These are phyloP conservation scores for Penicillium sp. DNA, from an alignment of 2,329 filamentous ascomycete species.

Conservation along the genomic window DNA sequence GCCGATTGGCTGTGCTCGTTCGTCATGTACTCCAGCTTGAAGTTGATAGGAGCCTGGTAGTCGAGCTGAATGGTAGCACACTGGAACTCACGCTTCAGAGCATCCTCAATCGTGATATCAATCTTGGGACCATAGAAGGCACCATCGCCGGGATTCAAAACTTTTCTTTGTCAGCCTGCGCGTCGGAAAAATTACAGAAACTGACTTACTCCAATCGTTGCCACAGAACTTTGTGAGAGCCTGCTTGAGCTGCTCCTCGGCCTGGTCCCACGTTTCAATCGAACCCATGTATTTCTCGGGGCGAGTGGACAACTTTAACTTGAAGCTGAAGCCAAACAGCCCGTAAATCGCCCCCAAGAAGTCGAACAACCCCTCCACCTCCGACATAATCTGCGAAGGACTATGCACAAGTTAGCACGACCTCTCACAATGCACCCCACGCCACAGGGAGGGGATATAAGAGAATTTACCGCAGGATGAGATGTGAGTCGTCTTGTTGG, in stretches of 20 bases:
- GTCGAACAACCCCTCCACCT: constrained; percentile 83
- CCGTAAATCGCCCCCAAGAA: constrained; percentile 81
- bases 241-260: constrained; percentile 76
- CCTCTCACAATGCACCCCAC: too few relatives aligned
- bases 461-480: constrained; percentile 64
- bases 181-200: too few relatives aligned
- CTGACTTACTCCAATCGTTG: constrained; percentile 65
- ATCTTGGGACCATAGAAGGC: constrained; percentile 99
- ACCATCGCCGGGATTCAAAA: constrained; percentile 66
- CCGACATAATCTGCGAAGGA: constrained; percentile 57
- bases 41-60: constrained; percentile 82
- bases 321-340: constrained; percentile 85
- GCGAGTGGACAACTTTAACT: constrained; percentile 89
- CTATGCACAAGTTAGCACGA: too few relatives aligned
- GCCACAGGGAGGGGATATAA: too few relatives aligned
- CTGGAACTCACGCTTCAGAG: constrained; percentile 79
- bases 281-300: constrained; percentile 87
- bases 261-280: constrained; percentile 82
- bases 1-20: constrained; percentile 60
- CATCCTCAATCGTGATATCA: constrained; percentile 91
- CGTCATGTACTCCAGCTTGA: constrained; percentile 83
- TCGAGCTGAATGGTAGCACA: constrained; percentile 94
- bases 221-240: constrained; percentile 78
- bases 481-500: constrained; percentile 94
- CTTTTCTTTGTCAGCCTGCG: too few relatives aligned